Conservation (phyloP, 2,329 filamentous ascomycete genomes). For the Aspergillus latus region DNA sequence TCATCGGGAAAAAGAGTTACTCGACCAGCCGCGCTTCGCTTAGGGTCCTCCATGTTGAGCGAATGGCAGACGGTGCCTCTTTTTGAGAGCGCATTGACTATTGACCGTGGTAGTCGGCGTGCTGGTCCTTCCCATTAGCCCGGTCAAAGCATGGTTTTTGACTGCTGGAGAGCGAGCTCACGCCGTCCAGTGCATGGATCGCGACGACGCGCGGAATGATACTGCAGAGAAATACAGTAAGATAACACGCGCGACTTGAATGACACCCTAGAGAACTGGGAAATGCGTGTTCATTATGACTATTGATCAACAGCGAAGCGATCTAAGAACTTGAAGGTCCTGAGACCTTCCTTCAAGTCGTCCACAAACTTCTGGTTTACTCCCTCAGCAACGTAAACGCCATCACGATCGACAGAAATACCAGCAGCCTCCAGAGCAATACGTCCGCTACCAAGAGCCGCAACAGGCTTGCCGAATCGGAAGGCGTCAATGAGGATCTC, state of each 20-base stretch:
- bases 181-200: constrained; percentile 9
- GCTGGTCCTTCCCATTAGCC: constrained; percentile 4
- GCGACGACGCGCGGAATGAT: background rate
- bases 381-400: constrained; percentile 35
- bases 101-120: constrained; percentile 5
- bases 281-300: background rate
- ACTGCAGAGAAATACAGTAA: background rate
- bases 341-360: constrained; percentile 59
- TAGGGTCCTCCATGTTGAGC: background rate
- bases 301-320: constrained; percentile 51
- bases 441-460: constrained; percentile 53
- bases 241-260: background rate
- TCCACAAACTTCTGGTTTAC: constrained; percentile 44
- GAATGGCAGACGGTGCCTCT: constrained; percentile 28
- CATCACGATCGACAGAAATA: constrained; percentile 39
- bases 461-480: constrained; percentile 70
- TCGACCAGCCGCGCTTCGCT: constrained; percentile 13
- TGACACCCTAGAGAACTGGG: constrained; percentile 3
- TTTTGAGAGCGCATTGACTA: constrained; percentile 21
- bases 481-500: constrained; percentile 65
- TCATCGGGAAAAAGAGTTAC: too few relatives aligned
- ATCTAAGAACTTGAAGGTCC: constrained; percentile 65
- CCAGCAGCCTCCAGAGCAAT: constrained; percentile 45
- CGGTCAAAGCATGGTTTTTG: constrained; percentile 13
- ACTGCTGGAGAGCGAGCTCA: constrained; percentile 6